Base-by-base conservation (phyloP, 495 filamentous ascomycete genomes). In the Tetracladium setigerum region DNA sequence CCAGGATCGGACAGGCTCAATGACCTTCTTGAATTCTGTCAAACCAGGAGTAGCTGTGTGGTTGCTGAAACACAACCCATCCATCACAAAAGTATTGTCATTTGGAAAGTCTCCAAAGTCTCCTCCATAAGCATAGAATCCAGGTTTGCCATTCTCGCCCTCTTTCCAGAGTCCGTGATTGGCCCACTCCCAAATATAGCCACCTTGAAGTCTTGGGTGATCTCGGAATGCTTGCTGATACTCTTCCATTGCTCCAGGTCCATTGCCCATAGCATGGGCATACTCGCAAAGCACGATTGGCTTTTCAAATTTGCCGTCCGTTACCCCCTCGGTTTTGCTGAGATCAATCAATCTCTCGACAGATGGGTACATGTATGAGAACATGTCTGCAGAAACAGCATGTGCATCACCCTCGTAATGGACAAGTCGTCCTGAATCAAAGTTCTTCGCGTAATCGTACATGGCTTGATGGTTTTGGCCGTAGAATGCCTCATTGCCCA, bases 171-270 rank as follows among this genome's bases (percentile, higher is more conserved):
- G 64, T 1, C 83, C 82, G 46, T 85, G 82, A 54, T 85, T 86
- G 1, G 78, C 75, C 82, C 82, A 86, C 57, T 85, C 81, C 81
- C 83, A 87, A 22, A 84, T 73, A 45, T 81, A 86, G 6, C 83
- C 83, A 1, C 83, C 83, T 54, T 85, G 81, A 5, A 87, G 67
- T 9, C 71, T 68, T 0, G 67, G 70, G 47, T 83, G 55, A 27
- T 69, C 61, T 12, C 70, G 69, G 54, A 84, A 86, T 1, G 69
- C 67, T 14, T 81, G 67, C 33, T 77, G 67, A 49, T 87, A 86
- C 49, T 84, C 82, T 56, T 80, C 68, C 5, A 86, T 66, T 16
- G 69, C 72, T 1, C 83, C 83, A 0, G 83, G 83, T 0, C 81
- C 83, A 47, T 85, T 87, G 2, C 83, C 83, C 82, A 86, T 85